phyloP scores from a whole-genome alignment of 331 rosid species.

The Saraca asoca region DNA sequence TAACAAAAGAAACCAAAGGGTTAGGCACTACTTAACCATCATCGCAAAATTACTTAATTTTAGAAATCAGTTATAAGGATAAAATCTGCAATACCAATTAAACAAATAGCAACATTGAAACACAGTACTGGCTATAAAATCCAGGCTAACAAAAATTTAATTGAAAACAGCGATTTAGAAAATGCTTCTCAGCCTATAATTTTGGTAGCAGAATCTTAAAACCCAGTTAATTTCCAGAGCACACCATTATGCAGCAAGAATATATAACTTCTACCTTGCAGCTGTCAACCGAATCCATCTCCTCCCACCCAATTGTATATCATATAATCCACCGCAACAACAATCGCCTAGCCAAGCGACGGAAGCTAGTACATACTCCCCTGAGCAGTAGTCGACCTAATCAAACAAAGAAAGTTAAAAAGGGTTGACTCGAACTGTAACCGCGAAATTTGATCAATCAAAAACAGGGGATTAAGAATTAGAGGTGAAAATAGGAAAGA shows the following conservation, averaged over 20 bases:
- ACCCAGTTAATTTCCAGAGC: neutral
- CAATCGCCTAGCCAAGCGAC: constrained; percentile 36
- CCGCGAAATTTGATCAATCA: neutral
- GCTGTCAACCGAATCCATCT: constrained; percentile 80
- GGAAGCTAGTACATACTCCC: constrained; percentile 45
- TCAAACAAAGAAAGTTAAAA: constrained; percentile 31
- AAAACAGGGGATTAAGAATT: constrained; percentile 1
- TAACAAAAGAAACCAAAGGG: neutral
- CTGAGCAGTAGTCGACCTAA: constrained; percentile 46
- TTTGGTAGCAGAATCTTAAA: neutral
- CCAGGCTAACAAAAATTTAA: neutral
- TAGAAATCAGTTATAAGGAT: too few species aligned
- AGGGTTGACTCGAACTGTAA: neutral
- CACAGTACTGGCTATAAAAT: neutral
- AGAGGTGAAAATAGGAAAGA: neutral
- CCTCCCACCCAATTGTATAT: constrained; percentile 30
- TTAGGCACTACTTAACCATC: neutral
- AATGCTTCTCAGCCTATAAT: constrained; percentile 1
- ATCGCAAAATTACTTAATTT: too few species aligned
- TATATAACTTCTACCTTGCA: constrained; percentile 68
- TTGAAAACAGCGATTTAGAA: neutral
- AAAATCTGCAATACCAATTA: too few species aligned
- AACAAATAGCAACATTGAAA: too few species aligned
- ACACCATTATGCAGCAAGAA: neutral
- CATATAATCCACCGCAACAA: constrained; percentile 42